These are phyloP conservation scores for Discostella stelligera DNA, from an alignment of 352 stramenopile genomes.

Conservation along the genomic window DNA sequence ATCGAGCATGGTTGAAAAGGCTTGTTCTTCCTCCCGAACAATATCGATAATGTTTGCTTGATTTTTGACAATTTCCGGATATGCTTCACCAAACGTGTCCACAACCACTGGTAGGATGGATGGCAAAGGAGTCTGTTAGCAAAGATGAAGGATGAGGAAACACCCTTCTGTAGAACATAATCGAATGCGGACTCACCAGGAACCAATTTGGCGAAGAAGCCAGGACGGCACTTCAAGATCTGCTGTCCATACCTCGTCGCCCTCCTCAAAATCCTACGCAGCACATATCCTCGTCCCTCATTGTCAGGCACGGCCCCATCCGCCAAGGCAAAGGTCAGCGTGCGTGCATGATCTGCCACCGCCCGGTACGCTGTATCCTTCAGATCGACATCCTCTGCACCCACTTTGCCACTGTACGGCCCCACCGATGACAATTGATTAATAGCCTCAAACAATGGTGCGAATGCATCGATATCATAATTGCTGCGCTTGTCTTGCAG, in stretches of 20 bases:
- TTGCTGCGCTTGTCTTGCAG: constrained; percentile 92
- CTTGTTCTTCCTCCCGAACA: constrained; percentile 95
- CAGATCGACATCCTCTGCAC: constrained; percentile 78
- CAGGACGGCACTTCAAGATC: constrained; percentile 88
- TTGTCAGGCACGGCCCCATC: constrained; percentile 94
- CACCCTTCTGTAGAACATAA: too few relatives aligned
- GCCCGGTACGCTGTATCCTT: constrained; percentile 89
- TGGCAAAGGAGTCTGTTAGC: too few relatives aligned
- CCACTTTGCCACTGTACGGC: constrained; percentile 80
- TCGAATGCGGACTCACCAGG: too few relatives aligned
- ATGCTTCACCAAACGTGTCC: constrained; percentile 90
- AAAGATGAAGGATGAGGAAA: too few relatives aligned
- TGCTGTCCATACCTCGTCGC: constrained; percentile 96
- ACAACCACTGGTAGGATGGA: constrained; percentile 81
- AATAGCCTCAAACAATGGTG: constrained; percentile 86
- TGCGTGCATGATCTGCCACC: constrained; percentile 94
- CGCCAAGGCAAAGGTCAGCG: constrained; percentile 90
- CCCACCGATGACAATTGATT: constrained; percentile 59
- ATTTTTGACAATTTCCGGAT: constrained; percentile 93
- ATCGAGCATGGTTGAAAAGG: constrained; percentile 84
- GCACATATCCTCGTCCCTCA: constrained; percentile 93
- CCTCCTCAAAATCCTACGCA: constrained; percentile 92
- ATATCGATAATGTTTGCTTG: constrained; percentile 90
- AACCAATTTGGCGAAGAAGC: constrained; percentile 93
- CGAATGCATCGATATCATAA: constrained; percentile 96